These are phyloP conservation scores for Leptographium procerum DNA, from an alignment of 2,329 filamentous ascomycete species.

Conservation along the genomic window DNA sequence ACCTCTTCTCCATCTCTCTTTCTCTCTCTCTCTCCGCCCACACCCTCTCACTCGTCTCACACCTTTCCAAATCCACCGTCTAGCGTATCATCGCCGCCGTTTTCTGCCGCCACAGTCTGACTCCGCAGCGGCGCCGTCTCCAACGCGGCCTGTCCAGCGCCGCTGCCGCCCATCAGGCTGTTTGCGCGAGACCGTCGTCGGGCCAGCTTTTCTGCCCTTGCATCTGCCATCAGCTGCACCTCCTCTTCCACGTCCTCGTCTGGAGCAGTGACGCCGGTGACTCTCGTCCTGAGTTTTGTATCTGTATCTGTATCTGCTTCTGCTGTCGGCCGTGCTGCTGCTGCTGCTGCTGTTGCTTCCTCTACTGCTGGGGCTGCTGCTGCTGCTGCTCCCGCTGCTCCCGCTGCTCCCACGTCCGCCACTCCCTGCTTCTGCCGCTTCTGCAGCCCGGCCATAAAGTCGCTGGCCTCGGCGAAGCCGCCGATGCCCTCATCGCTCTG, in stretches of 20 bases:
- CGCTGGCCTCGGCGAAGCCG: slow-evolving; percentile 37
- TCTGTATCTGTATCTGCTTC: background rate
- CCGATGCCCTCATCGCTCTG: slow-evolving; percentile 39
- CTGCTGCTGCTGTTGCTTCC: background rate
- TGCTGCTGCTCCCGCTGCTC: background rate
- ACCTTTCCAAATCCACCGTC: slow-evolving; percentile 10
- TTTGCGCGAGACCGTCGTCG: slow-evolving; percentile 39
- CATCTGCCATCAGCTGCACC: slow-evolving; percentile 31
- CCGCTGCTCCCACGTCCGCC: slow-evolving; percentile 15
- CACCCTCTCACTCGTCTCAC: too few relatives aligned
- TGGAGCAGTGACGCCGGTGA: slow-evolving; percentile 10
- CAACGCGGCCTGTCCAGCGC: slow-evolving; percentile 14
- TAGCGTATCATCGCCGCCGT: background rate
- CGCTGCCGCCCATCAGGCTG: slow-evolving; percentile 36
- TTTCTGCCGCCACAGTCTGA: background rate
- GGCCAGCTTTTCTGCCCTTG: slow-evolving; percentile 45
- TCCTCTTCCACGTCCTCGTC: slow-evolving; percentile 16
- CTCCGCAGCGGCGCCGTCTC: slow-evolving; percentile 21
- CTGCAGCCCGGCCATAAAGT: slow-evolving; percentile 41
- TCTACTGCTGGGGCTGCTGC: slow-evolving; percentile 5
- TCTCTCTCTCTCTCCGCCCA: too few relatives aligned
- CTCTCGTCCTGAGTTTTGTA: too few relatives aligned
- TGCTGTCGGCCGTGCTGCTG: background rate
- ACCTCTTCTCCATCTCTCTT: background rate
- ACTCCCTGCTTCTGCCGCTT: slow-evolving; percentile 36